Base-by-base conservation (phyloP, 1,139 yeast genomes). In the Pichia sp. region DNA sequence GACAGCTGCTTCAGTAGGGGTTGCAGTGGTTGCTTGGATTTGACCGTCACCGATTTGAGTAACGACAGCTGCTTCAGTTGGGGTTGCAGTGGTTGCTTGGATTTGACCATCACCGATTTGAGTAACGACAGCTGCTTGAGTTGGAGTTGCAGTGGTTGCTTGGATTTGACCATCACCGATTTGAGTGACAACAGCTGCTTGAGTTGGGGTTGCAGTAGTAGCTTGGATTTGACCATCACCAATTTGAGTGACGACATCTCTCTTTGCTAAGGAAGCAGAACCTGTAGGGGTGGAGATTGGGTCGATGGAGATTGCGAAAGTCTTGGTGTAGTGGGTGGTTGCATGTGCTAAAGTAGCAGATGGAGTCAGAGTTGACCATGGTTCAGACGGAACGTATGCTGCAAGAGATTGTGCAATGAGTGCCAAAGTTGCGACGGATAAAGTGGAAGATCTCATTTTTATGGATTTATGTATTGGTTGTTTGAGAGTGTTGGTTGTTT, bases 351-450 rank as follows among this genome's bases (percentile, higher is more conserved):
- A 70, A 32, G 77, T 62, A 25, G 67, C 69, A 31, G 62, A 47
- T 49, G 88, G 87, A 30, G 85, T 78, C 62, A 79, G 69, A 38
- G 86, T 75, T 26, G 85, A 66, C 77, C 85, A 77, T 53, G 88
- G 79, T 49, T 76, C 81, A 47, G 82, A 58, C 59, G 87, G 80
- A 59, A 75, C 71, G 58, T 71, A 66, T 53, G 84, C 78, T 52
- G 91, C 74, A 56, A 75, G 44, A 42, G 80, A 64, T 34, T 71
- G 50, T 37, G 72, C 64, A 39, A 72, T 64, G 38, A 77, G 54
- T 13, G 46, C 33, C 32, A 42, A 35, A 20, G 48, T 29, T 22
- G 46, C 39, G 25, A 44, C 17, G 5, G 48, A 40, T 29, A 44
- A 41, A 24, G 45, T 40, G 13, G 42, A 35, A 35, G 46, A 14